Evolutionary conservation across 1,284 basidiomycete genomes (phyloP), one percentile per base, ranked within the genome.

Genomic region (Fomitopsis betulina): DNA sequence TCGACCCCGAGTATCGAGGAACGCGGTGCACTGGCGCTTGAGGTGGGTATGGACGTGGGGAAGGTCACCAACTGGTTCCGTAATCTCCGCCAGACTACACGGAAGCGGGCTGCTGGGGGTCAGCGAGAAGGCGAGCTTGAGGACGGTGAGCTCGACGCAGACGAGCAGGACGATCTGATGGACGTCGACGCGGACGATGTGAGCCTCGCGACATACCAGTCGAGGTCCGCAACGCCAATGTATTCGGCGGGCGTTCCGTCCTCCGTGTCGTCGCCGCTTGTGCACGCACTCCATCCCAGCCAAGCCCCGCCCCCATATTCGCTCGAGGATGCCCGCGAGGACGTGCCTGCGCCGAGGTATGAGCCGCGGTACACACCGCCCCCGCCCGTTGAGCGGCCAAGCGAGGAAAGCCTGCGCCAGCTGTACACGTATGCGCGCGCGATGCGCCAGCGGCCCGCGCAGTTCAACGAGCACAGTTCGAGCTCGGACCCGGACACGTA

Each of bases 31-130:
- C 75, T 91, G 13, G 89, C 89, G 21, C 75, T 80, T 35, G 85
- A 90, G 72, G 82, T 90, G 60, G 87, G 86, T 58, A 89, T 87
- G 88, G 87, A 91, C 71, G 72, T 90, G 58, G 84, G 84, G 65
- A 90, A 89, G 73, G 88, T 91, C 53, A 90, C 88, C n/a, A 91
- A 91, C 70, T 91, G 89, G 89, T 91, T 91, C 78, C 79, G 89
- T 42, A 91, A 91, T 69, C 76, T 89, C 59, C 80, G 87, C 45
- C 88, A 90, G 73, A 89, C 86, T 9, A 79, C 86, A 35, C 77
- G 88, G 56, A 88, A 84, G 71, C 82, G 86, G 23, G 68, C 70
- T 58, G 64, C 57, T 39, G 63, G 62, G 37, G 61, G 59, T 55
- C 65, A 65, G 60, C 54, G 75, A 79, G 53, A 78, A 57, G 75